Base-by-base conservation (phyloP, 2,329 filamentous ascomycete species). In the Xenosphaeropsis pyriputrescens region DNA sequence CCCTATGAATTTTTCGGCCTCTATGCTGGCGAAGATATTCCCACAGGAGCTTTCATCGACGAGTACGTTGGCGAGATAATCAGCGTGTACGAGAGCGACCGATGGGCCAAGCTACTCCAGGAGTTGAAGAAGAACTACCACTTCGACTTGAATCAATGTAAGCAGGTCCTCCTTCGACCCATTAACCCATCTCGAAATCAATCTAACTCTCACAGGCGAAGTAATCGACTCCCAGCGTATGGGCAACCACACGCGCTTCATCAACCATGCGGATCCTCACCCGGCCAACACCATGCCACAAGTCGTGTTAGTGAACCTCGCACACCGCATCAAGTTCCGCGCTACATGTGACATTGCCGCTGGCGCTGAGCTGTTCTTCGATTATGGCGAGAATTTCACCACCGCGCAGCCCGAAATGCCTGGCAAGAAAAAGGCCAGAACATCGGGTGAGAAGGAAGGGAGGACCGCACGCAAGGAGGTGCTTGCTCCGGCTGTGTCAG, bases 21-120 rank as follows among this genome's bases (percentile, higher is more conserved):
- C 0, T 89, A 81, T 51, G 68, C 78, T 2, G 78, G 39, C 2
- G 52, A 54, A 35, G 33, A 47, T 2, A 46, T 50, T 6, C 40
- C 40, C 17, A 51, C 70, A 42, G 74, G 78, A 37, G 77, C 82
- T n/a, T 89, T 82, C 46, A 65, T 91, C 14, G 79, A 82, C 22
- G 85, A 91, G 54, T 91, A 91, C 53, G 75, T 75, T 2, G 85
- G 85, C 34, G 85, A 89, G 55, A 63, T 85, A 9, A 78, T 89
- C 4, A 51, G 48, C 4, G 30, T 32, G 8, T 34, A 38, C 6
- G 51, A 56, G 41, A 42, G 50, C 6, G 51, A 55, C 5, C 48
- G 54, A 6, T 41, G 52, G 7, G 50, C 45, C 7, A 41, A 54
- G 17, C 41, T 57, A 6, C 61, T 63, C 35, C 55, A 62, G 36